A percentile compares a stretch with the other conserved stretches of the same genome.
Conservation (phyloP, 441 rosid genomes). For the Raphanus hybrid region DNA sequence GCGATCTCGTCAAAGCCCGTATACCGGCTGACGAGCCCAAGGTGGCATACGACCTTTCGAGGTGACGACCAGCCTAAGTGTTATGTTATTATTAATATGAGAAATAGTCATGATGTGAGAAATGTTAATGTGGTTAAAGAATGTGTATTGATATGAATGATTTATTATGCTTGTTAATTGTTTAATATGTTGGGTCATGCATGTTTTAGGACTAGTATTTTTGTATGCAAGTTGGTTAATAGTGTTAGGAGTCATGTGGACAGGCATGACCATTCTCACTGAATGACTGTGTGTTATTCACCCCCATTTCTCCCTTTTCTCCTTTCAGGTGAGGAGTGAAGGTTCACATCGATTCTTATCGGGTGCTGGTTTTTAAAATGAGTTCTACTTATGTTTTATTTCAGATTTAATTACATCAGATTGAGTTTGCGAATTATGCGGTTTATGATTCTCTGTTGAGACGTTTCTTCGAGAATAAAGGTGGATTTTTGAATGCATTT, state of each 20-base stretch:
- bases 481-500: not conserved
- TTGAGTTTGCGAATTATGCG: not conserved
- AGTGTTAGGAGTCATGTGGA: not conserved
- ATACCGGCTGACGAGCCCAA: not conserved
- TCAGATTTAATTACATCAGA: not conserved
- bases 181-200: not conserved
- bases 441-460: not conserved
- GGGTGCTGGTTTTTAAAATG: not conserved
- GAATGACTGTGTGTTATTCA: not conserved
- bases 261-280: not conserved
- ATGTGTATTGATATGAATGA: not conserved
- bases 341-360: not conserved
- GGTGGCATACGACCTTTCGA: not conserved
- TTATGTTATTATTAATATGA: not conserved
- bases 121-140: not conserved
- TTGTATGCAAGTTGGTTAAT: not conserved
- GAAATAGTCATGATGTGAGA: not conserved
- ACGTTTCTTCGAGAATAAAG: not conserved
- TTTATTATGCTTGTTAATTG: not conserved
- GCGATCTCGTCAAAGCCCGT: not conserved
- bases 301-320: not conserved
- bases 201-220: not conserved
- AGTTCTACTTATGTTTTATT: not conserved
- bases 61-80: not conserved
- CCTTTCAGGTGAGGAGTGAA: not conserved